Percentiles rank a stretch among this genome's conserved stretches.
Conservation (phyloP, 1,139 yeast genomes). For the Lodderomyces orthopsilosis region DNA sequence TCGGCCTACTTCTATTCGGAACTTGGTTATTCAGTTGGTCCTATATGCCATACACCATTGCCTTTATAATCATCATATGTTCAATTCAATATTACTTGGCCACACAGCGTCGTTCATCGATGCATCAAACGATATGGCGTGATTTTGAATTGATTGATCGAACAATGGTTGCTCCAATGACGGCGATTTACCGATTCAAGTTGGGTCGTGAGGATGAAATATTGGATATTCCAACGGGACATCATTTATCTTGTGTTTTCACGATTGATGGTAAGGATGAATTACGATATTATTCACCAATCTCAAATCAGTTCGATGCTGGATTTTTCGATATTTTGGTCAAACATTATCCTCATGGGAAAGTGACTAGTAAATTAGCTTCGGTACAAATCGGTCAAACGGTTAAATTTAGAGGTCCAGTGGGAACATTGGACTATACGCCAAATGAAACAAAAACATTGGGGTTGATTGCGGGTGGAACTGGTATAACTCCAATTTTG, state of each 20-base stretch:
- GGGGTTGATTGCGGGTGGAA: constrained; percentile 77
- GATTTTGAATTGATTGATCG: constrained; percentile 68
- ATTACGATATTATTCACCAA: constrained; percentile 71
- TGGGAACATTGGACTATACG: constrained; percentile 63
- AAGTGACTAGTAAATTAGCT: constrained; percentile 65
- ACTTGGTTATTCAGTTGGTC: constrained; percentile 51
- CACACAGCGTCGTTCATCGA: constrained; percentile 44
- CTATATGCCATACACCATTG: constrained; percentile 50
- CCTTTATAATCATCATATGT: constrained; percentile 45
- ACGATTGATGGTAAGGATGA: constrained; percentile 57
- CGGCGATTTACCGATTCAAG: constrained; percentile 72
- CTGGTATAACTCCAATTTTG: constrained; percentile 77
- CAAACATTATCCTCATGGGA: constrained; percentile 69
- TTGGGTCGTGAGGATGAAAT: constrained; percentile 58
- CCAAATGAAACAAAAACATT: constrained; percentile 60
- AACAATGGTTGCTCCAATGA: constrained; percentile 63
- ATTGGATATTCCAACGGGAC: constrained; percentile 68
- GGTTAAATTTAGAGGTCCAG: constrained; percentile 74
- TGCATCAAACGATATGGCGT: constrained; percentile 54
- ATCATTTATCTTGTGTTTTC: constrained; percentile 64
- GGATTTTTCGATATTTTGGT: constrained; percentile 76
- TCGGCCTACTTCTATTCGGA: constrained; percentile 59
- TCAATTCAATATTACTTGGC: constrained; percentile 49
- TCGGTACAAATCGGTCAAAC: constrained; percentile 59
- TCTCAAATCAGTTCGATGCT: constrained; percentile 62